These are phyloP conservation scores for Salicornia ramosissima DNA, from an alignment of 148 eudicot genomes.

Conservation along the genomic window DNA sequence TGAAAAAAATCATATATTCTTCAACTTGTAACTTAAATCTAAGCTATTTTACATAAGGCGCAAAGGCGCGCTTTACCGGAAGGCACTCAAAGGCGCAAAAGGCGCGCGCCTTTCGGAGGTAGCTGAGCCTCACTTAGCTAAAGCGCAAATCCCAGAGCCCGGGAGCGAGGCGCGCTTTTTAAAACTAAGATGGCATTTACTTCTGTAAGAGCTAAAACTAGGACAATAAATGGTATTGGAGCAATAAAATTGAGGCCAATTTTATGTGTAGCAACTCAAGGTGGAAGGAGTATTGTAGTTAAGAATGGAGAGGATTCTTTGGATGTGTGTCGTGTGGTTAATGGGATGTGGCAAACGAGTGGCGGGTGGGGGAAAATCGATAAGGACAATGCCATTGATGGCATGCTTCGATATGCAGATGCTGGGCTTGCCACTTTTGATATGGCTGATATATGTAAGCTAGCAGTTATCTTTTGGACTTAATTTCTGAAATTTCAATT, in stretches of 20 bases:
- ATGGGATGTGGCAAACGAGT: constrained; percentile 89
- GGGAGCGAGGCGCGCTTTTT: too few relatives aligned
- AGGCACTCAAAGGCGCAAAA: too few relatives aligned
- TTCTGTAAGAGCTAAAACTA: constrained; percentile 25
- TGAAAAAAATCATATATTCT: too few relatives aligned
- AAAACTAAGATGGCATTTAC: constrained; percentile 27
- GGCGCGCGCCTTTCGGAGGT: too few relatives aligned
- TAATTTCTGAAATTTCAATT: too few relatives aligned
- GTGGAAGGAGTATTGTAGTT: constrained; percentile 38
- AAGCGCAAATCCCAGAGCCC: too few relatives aligned
- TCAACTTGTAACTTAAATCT: too few relatives aligned
- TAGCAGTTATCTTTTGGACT: too few relatives aligned
- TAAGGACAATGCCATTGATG: constrained; percentile 51
- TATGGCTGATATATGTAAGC: constrained; percentile 76
- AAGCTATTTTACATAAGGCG: too few relatives aligned
- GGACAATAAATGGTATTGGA: constrained; percentile 19
- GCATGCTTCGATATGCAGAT: constrained; percentile 76
- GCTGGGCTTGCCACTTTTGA: constrained; percentile 72
- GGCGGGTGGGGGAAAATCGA: constrained; percentile 77
- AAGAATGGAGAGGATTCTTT: constrained; percentile 64
- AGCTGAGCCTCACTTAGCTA: too few relatives aligned
- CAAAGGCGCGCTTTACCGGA: too few relatives aligned
- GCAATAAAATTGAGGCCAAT: constrained; percentile 29
- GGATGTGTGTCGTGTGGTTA: constrained; percentile 60
- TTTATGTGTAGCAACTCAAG: constrained; percentile 41